Base-by-base conservation (phyloP, 116 monocot genomes). In the Papilionanthe hybrid region DNA sequence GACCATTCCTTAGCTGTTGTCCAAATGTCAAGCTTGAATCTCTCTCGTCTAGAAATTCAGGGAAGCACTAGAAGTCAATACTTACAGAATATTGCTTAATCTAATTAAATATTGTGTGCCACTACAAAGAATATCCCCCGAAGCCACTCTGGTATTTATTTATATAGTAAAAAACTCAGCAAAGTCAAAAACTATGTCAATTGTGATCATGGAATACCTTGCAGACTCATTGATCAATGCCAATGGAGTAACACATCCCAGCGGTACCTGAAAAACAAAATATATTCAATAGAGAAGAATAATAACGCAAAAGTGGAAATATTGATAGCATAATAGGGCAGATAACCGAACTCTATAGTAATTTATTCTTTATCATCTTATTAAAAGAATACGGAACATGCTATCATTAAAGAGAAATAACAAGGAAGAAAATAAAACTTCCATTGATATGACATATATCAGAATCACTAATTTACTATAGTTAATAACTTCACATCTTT, bases 241-340 rank as follows among this genome's bases (percentile, higher is more conserved):
- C 75, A 99, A 91, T 71, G 94, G 98, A 85, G 98, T 99, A 77
- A 99, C 98, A 86, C 91, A 99, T 71, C 98, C 98, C 80, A 89
- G 67, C 22, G 94, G 87, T 29, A 99, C 98, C 98, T 94, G 77
- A 25, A 55, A 87, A 78, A 50, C 11, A 15, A 53, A 30, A 79
- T 5, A 81, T 11, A 49, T 11, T 58, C 4, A 29, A 58, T 44
- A 20, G 9, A 76, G 15, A 41, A 49, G 48, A 66, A 30, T 44
- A 25, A 43, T 72, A 72, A 73, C 25, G 41, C 50, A 73, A 69
- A 32, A 72, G 8, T 45, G 45, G 10, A 72, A 72, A 77, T 75
- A 75, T 47, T 66, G 29, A 48, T 55, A 72, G 5, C 72, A 72
- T 71, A 29, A 29, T 3, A 13, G 2, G 5, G 25, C n/a, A 27